Evolutionary conservation across 306 rosid genomes (phyloP).

Genomic region (Cucurbita moschata): DNA sequence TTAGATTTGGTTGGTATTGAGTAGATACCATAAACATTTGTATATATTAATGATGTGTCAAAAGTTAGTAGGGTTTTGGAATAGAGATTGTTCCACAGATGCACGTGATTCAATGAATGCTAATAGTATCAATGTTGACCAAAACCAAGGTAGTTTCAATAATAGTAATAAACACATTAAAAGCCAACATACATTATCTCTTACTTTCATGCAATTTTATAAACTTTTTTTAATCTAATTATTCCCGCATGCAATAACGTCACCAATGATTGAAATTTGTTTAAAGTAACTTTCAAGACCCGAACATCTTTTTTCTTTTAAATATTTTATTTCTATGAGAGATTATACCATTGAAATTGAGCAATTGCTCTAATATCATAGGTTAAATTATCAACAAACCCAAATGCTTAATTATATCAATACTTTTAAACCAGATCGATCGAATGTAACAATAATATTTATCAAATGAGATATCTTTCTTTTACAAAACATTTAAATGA

Average conservation of each 20-base stretch:
- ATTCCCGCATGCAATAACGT: background rate
- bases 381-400: too few species aligned
- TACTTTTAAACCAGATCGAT: too few species aligned
- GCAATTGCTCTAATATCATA: too few species aligned
- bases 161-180: background rate
- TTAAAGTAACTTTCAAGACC: background rate
- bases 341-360: too few species aligned
- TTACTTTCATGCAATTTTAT: background rate
- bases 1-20: background rate
- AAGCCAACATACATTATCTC: background rate
- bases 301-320: background rate
- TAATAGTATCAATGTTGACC: constrained; percentile 1
- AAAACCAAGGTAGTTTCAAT: background rate
- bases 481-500: too few species aligned
- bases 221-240: background rate
- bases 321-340: too few species aligned
- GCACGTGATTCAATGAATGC: constrained; percentile 5
- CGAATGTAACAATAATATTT: too few species aligned
- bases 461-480: too few species aligned
- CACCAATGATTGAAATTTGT: background rate
- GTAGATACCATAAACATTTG: background rate
- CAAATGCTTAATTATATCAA: too few species aligned
- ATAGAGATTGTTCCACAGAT: background rate
- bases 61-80: background rate
- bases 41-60: background rate